Evolutionary conservation across 768 basidiomycete species (phyloP).

Genomic region (Phanerochaete carnosa): DNA sequence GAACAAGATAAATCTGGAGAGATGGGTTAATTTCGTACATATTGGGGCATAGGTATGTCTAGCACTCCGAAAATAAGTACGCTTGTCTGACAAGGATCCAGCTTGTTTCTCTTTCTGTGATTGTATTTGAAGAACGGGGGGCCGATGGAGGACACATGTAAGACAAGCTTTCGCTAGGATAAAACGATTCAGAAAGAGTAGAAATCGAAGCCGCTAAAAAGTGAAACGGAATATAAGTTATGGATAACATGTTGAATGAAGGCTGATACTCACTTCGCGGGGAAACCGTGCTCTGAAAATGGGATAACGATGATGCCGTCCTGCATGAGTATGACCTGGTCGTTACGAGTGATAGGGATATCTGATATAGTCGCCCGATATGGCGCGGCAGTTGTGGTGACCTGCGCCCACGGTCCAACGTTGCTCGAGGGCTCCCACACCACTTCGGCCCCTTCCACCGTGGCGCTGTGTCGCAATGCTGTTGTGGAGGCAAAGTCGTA

Average conservation of each 20-base stretch:
- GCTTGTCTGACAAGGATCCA: too few species aligned
- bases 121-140: too few species aligned
- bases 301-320: not conserved
- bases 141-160: too few species aligned
- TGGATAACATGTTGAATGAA: not conserved
- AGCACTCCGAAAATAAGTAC: too few species aligned
- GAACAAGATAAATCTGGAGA: not conserved
- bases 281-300: not conserved
- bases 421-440: not conserved
- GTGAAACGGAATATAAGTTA: too few species aligned
- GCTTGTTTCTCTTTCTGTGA: too few species aligned
- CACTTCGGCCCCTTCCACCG: not conserved
- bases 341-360: not conserved
- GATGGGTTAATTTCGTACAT: constrained; percentile 10
- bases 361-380: not conserved
- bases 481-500: not conserved
- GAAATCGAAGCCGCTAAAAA: not conserved
- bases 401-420: not conserved
- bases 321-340: not conserved
- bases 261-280: not conserved
- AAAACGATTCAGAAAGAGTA: not conserved
- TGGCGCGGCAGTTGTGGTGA: not conserved
- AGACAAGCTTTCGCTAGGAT: too few species aligned
- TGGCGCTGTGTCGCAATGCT: not conserved
- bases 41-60: not conserved